Percentiles rank a stretch among this genome's conserved stretches.
Evolutionary conservation across 2,329 filamentous ascomycete species (phyloP).

Genomic region (Epichloe gansuensis): DNA sequence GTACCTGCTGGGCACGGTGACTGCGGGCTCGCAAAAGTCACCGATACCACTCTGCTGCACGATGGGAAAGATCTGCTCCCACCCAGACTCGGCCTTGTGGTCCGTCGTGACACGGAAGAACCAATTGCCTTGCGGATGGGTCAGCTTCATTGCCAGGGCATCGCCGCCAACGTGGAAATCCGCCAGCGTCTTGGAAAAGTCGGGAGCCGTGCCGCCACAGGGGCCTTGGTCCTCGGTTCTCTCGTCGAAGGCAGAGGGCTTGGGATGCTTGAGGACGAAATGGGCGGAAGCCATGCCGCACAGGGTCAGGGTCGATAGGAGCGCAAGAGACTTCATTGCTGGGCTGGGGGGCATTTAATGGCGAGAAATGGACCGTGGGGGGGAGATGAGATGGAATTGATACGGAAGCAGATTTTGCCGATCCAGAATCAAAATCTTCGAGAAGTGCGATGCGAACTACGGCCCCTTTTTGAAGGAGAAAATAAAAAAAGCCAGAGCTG

Average conservation of each 20-base stretch:
- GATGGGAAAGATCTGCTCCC: constrained; percentile 42
- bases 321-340: constrained; percentile 16
- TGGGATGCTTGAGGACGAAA: constrained; percentile 38
- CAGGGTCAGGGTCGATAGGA: constrained; percentile 26
- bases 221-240: constrained; percentile 32
- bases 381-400: too few species aligned
- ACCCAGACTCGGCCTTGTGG: constrained; percentile 31
- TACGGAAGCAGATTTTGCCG: neutral
- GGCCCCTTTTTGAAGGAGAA: too few species aligned
- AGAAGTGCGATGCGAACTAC: neutral
- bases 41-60: constrained; percentile 42
- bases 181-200: constrained; percentile 32
- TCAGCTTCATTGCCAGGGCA: constrained; percentile 32
- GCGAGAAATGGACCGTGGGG: neutral
- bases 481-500: too few species aligned
- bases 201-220: constrained; percentile 40
- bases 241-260: constrained; percentile 33
- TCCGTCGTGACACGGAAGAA: constrained; percentile 46
- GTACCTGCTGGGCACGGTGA: constrained; percentile 37
- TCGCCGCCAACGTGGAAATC: constrained; percentile 48
- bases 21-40: constrained; percentile 36
- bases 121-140: constrained; percentile 41
- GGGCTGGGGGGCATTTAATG: neutral
- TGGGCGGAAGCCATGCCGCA: constrained; percentile 34
- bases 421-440: neutral